Conservation (phyloP, 208 protist genomes). For the Trypanosoma boissoni region DNA sequence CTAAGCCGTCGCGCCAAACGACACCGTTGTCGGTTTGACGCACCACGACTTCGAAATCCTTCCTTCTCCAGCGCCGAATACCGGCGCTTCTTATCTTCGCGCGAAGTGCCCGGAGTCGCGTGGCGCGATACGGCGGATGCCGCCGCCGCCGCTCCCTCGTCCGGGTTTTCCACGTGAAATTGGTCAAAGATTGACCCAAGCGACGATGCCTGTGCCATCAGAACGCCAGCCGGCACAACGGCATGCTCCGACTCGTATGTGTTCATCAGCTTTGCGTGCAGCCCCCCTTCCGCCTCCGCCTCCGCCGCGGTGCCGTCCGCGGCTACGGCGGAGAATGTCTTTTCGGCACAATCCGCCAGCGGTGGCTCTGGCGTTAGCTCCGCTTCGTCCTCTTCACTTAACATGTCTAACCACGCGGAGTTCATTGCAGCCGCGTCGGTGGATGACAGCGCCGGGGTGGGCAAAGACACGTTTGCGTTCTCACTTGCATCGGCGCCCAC, state of each 20-base stretch:
- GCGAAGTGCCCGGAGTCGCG: neutral
- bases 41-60: constrained; percentile 52
- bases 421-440: neutral
- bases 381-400: constrained; percentile 28
- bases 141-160: constrained; percentile 29
- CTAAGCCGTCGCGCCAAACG: constrained; percentile 60
- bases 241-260: constrained; percentile 71
- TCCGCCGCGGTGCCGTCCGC: neutral
- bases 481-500: no score
- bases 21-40: constrained; percentile 59
- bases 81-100: constrained; percentile 19
- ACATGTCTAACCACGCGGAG: constrained; percentile 50
- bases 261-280: constrained; percentile 50
- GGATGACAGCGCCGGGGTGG: neutral
- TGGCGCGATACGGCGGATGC: constrained; percentile 15
- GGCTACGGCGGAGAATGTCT: no score
- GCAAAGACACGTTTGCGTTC: constrained; percentile 16
- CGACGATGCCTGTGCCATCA: constrained; percentile 57
- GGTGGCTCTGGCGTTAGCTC: constrained; percentile 14
- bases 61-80: constrained; percentile 52
- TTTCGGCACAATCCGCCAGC: no score
- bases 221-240: constrained; percentile 59
- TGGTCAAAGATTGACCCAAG: constrained; percentile 59
- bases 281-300: neutral
- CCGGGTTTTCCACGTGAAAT: constrained; percentile 69